Evolutionary conservation across 2,329 filamentous ascomycete species (phyloP).

Genomic region (Aspergillus fumigatiaffinis): DNA sequence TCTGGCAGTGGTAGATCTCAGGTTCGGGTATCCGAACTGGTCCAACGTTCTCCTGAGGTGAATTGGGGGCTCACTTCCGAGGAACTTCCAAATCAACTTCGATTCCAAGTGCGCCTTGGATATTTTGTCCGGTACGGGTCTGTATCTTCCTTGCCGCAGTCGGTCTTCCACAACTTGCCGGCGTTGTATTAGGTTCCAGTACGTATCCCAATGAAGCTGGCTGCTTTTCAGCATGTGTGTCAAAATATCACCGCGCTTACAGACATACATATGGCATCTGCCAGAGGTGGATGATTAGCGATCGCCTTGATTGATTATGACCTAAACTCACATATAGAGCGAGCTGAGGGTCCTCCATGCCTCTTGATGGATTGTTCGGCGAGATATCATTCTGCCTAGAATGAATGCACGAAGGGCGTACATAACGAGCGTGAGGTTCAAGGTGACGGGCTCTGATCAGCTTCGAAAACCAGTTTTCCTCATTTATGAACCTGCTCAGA

Average conservation of each 20-base stretch:
- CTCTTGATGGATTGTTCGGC: slow-evolving; percentile 6
- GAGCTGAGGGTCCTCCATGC: slow-evolving; percentile 19
- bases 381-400: slow-evolving; percentile 23
- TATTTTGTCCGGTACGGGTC: slow-evolving; percentile 54
- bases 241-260: background rate
- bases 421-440: slow-evolving; percentile 39
- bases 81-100: slow-evolving; percentile 60
- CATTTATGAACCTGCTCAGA: slow-evolving; percentile 30
- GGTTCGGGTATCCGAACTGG: slow-evolving; percentile 60
- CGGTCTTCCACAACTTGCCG: slow-evolving; percentile 54
- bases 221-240: background rate
- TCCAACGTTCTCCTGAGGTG: slow-evolving; percentile 61
- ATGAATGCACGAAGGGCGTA: slow-evolving; percentile 33
- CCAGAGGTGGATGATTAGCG: background rate
- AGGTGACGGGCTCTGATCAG: slow-evolving; percentile 35
- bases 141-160: slow-evolving; percentile 51
- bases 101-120: slow-evolving; percentile 54
- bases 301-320: background rate
- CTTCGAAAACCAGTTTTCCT: slow-evolving; percentile 35
- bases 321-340: slow-evolving; percentile 27
- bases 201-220: slow-evolving; percentile 62
- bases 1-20: slow-evolving; percentile 57
- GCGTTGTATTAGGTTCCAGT: slow-evolving; percentile 54
- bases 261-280: slow-evolving; percentile 28
- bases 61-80: slow-evolving; percentile 58